phyloP scores from a whole-genome alignment of 768 basidiomycete genomes.

The Leccinum subgranulosum region DNA sequence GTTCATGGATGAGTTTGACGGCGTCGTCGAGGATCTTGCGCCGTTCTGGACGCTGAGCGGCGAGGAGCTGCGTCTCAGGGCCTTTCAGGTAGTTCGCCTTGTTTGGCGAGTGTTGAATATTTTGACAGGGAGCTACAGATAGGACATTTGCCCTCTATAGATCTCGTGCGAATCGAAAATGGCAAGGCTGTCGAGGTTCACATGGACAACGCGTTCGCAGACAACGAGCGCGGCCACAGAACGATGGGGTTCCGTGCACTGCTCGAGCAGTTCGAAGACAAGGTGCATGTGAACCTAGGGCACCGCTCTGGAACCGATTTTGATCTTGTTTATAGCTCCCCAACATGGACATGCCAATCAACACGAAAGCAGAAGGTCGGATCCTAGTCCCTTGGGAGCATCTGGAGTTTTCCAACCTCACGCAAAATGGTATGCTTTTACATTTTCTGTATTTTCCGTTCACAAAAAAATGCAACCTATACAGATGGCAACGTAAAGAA shows the following conservation, averaged over 20 bases:
- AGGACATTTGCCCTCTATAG: slow-evolving; percentile 77
- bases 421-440: slow-evolving; percentile 35
- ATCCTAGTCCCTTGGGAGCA: slow-evolving; percentile 94
- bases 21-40: slow-evolving; percentile 70
- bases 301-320: neutral
- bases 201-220: slow-evolving; percentile 52
- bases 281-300: slow-evolving; percentile 41
- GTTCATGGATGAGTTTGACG: slow-evolving; percentile 89
- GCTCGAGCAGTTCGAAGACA: slow-evolving; percentile 64
- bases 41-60: slow-evolving; percentile 82
- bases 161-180: slow-evolving; percentile 73
- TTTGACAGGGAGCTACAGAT: slow-evolving; percentile 43
- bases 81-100: slow-evolving; percentile 44
- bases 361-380: slow-evolving; percentile 90
- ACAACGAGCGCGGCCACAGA: slow-evolving; percentile 70
- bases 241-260: slow-evolving; percentile 76
- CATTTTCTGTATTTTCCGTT: neutral
- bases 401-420: slow-evolving; percentile 66
- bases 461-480: neutral
- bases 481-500: slow-evolving; percentile 52
- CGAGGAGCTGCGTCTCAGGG: slow-evolving; percentile 65
- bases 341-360: slow-evolving; percentile 93
- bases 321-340: slow-evolving; percentile 55
- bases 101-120: neutral
- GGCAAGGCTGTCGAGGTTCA: slow-evolving; percentile 62